Percentiles rank a stretch among this genome's conserved stretches.
Conservation (phyloP, 2,329 filamentous ascomycete genomes). For the Venturia aucupariae region DNA sequence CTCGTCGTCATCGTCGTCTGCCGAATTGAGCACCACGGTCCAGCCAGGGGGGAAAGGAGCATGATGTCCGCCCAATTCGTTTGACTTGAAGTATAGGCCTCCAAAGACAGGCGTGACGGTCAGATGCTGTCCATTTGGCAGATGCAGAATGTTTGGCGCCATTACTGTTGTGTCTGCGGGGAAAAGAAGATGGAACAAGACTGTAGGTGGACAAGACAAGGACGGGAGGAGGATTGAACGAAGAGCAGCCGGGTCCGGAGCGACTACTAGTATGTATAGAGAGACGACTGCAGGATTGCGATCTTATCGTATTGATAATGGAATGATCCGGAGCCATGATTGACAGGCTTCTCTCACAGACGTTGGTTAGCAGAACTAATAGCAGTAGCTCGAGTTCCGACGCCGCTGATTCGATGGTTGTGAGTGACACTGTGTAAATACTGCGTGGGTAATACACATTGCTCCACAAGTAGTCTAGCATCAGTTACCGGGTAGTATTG, state of each 20-base stretch:
- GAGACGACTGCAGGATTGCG: no score
- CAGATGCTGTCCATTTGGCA: slow-evolving; percentile 82
- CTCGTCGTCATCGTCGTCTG: slow-evolving; percentile 35
- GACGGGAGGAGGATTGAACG: neutral
- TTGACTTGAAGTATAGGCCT: slow-evolving; percentile 81
- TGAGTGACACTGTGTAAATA: neutral
- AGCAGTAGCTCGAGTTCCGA: neutral
- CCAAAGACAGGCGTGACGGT: slow-evolving; percentile 80
- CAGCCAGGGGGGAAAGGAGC: slow-evolving; percentile 76
- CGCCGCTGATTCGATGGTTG: neutral
- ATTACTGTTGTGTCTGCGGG: slow-evolving; percentile 9
- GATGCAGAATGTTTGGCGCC: slow-evolving; percentile 31
- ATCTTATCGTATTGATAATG: neutral
- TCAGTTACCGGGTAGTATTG: no score
- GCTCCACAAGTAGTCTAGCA: no score
- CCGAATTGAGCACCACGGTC: slow-evolving; percentile 78
- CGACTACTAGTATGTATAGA: neutral
- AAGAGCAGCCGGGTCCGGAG: neutral
- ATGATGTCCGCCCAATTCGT: slow-evolving; percentile 56
- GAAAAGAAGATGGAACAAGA: neutral
- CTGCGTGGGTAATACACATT: no score
- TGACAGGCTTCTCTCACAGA: neutral
- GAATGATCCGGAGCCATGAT: neutral
- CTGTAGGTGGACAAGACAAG: neutral
- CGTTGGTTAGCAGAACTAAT: neutral